Evolutionary conservation across 2,329 filamentous ascomycete species (phyloP), one percentile per base, ranked within the genome.

Genomic region (Scedosporium minutisporum): DNA sequence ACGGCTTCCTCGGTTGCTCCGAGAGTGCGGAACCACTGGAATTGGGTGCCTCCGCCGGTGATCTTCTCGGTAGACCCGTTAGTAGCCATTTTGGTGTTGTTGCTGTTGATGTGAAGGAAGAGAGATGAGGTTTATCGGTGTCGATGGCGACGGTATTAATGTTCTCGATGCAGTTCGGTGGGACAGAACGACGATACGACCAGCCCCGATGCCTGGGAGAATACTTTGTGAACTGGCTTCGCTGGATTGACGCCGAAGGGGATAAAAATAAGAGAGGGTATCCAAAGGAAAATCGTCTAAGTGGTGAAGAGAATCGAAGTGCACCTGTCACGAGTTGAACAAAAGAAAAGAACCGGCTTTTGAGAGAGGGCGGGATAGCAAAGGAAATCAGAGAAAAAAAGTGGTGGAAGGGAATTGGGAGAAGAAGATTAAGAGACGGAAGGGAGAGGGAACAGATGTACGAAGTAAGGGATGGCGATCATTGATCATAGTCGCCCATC

Each of bases 1-100:
- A 86, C 81, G 67, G 82, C 83, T 70, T 84, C 74, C 42, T 77
- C 75, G 18, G 83, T 85, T 58, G 83, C 83, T 71, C 83, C 83
- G 67, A 86, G 79, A 64, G 74, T 78, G 68, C 69, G 69, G 67
- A 86, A 80, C 77, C 80, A 86, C 71, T 80, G 80, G 70, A 85
- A 86, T 70, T 82, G 76, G 58, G 82, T 83, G 72, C 83, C 83
- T 67, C 86, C 79, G 64, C 74, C 78, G 68, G 69, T 69, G 66
- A 86, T 79, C 76, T 80, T 86, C 71, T 80, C 80, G 70, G 3
- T 85, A 86, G 71, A 82, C 76, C 65, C 78, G 81, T 75, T 80
- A 10, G n/a, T 38, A 4, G 27, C 21, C 16, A 57, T 57, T 27
- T 14, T 21, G 27, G 29, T 58, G 42, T 12, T 48, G 16, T 48